Evolutionary conservation across 2,329 filamentous ascomycete species (phyloP).

Genomic region (Diaporthe helianthi): DNA sequence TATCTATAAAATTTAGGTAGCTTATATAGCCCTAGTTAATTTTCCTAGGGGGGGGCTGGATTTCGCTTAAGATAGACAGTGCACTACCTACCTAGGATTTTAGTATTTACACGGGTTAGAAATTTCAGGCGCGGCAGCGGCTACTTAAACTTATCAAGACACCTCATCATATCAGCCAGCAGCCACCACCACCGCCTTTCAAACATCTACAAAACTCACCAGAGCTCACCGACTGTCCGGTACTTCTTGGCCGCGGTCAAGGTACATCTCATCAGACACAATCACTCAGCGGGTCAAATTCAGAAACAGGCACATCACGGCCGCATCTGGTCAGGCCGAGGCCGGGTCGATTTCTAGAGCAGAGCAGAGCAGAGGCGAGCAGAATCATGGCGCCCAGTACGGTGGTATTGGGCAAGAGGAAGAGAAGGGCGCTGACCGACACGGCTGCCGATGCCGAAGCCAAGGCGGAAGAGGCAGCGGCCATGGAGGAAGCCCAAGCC

Average conservation of each 20-base stretch:
- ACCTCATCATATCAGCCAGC: neutral
- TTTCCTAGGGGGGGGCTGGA: too few relatives aligned
- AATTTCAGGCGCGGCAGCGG: slow-evolving; percentile 10
- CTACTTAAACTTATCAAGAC: neutral
- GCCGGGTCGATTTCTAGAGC: neutral
- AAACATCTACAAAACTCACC: neutral
- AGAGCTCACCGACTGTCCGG: neutral
- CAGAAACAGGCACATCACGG: neutral
- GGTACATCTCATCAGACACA: neutral
- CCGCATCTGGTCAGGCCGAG: neutral
- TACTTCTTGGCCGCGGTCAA: neutral
- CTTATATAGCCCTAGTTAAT: too few relatives aligned
- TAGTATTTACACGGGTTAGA: slow-evolving; percentile 1
- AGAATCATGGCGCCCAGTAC: slow-evolving; percentile 20
- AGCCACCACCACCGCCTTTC: neutral
- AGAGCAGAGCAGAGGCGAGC: neutral
- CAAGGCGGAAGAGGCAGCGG: slow-evolving; percentile 27
- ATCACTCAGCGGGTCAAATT: neutral
- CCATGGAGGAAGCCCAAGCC: slow-evolving; percentile 67
- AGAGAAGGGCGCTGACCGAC: slow-evolving; percentile 21
- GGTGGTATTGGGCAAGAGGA: slow-evolving; percentile 32
- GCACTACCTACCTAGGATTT: too few relatives aligned
- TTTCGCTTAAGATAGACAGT: too few relatives aligned
- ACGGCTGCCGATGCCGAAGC: slow-evolving; percentile 20
- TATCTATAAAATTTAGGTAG: too few relatives aligned